Evolutionary conservation across 2,329 filamentous ascomycete genomes (phyloP), one percentile per base, ranked within the genome.

Genomic region (Tricladium varicosporioides): DNA sequence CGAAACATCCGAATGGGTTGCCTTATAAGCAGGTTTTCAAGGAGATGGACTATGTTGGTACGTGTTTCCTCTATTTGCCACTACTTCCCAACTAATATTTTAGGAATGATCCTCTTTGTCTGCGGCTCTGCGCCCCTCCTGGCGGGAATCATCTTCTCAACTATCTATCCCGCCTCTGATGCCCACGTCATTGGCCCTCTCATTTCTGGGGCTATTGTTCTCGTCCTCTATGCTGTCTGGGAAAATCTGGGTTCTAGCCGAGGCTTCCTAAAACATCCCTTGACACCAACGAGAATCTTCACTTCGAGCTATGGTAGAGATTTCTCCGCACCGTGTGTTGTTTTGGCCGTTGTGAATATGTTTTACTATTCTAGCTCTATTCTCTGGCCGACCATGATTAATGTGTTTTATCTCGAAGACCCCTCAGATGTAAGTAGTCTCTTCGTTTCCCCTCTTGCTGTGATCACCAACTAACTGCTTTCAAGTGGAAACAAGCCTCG

Each of bases 351-450:
- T 46, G 71, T 79, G 16, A 80, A 75, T 55, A 80, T 80, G 77
- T 79, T 79, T 63, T 80, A 79, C 67, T 80, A 80, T 64, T 73
- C 72, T 33, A 73, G 72, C 44, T 77, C 74, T 57, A 73, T 79
- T 45, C 67, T 79, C 13, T 79, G 73, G 61, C 77, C 77, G 0
- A 75, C 74, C 14, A 78, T 78, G 75, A 78, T 78, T 50, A 69
- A 69, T n/a, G 69, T 72, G 0, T 75, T 78, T 60, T 79, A 74
- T 60, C 73, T 71, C 1, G 14, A 31, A 14, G 67, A 73, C 49
- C 31, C 45, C 70, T 67, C 10, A 71, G 54, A 57, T 27, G 22
- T 27, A 27, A 27, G 22, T 7, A 27, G 4, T 27, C 3, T 27
- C 7, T 27, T 7, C 22, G 3, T 27, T 27, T 3, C 22, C 22